Evolutionary conservation across 805 yeast species (phyloP).

Genomic region (Scheffersomyces lignosus): DNA sequence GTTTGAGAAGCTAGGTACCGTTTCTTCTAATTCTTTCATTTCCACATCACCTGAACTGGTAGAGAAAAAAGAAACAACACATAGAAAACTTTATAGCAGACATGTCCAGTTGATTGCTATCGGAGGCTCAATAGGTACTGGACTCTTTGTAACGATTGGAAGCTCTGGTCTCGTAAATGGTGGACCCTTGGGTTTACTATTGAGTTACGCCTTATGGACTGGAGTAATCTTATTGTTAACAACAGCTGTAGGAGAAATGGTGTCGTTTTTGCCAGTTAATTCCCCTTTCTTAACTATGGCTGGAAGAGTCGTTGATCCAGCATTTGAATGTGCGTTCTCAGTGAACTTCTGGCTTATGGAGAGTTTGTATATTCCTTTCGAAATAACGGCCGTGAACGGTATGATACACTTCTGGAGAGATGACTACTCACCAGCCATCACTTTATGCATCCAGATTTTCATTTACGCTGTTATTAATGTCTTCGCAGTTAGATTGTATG

Average conservation of each 20-base stretch:
- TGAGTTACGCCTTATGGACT: conserved; percentile 36
- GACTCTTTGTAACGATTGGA: conserved; percentile 38
- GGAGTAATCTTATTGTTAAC: conserved; percentile 30
- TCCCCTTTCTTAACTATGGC: conserved; percentile 40
- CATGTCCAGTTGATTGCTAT: conserved; percentile 80
- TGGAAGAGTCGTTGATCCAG: conserved; percentile 38
- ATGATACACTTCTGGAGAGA: conserved; percentile 81
- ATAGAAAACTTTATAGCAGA: conserved; percentile 56
- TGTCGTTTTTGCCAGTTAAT: conserved; percentile 33
- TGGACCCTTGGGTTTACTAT: conserved; percentile 36
- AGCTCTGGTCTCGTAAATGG: conserved; percentile 26
- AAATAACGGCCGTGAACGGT: conserved; percentile 76
- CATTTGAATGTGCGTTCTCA: conserved; percentile 24
- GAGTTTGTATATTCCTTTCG: conserved; percentile 68
- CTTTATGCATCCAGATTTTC: conserved; percentile 63
- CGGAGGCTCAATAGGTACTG: conserved; percentile 52
- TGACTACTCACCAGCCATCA: conserved; percentile 70
- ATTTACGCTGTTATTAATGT: conserved; percentile 64
- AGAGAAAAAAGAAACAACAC: conserved; percentile 16
- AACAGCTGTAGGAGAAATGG: conserved; percentile 40
- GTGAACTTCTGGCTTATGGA: conserved; percentile 44
- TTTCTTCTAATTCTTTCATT: too few species aligned
- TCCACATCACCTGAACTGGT: too few species aligned
- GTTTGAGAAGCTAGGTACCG: too few species aligned
- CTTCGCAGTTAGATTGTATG: conserved; percentile 73